Evolutionary conservation across 495 filamentous ascomycete genomes (phyloP), one percentile per base, ranked within the genome.

Genomic region (Podospora appendiculata): DNA sequence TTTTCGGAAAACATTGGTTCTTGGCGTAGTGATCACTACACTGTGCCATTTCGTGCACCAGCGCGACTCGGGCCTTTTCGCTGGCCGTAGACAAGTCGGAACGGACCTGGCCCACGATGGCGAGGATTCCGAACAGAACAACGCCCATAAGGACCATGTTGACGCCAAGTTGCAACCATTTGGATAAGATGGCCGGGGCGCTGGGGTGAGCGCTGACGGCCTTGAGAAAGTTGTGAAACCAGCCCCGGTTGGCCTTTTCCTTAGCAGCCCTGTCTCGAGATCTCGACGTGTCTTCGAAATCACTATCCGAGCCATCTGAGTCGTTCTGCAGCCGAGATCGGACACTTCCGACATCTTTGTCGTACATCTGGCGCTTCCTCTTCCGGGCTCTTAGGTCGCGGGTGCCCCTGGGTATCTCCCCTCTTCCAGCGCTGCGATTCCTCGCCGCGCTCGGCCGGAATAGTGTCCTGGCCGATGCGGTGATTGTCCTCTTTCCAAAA

Each of bases 181-280:
- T 86, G 32, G 89, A 90, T 17, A 96, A 72, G 47, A 95, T 87
- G 49, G 84, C 79, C 6, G 93, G 93, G n/a, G 95, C 80, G 57
- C 84, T 80, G 0, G 90, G 91, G 62, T 96, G 88, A 40, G 79
- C 78, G 56, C 87, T 87, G 53, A 95, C 70, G 47, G 83, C 80
- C 16, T 79, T 72, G 36, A 92, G 80, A 57, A 89, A 74, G 12
- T 76, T 67, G 19, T 71, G 72, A 46, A 88, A 70, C 65, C 52
- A 53, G 60, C 67, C 57, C 35, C 39, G 48, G 48, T 32, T 42
- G 55, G 54, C 38, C 39, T 9, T 14, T 17, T 36, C 19, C 45
- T 60, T 59, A 33, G 35, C 59, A 56, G 54, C 65, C 58, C 56
- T 48, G 47, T 32, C 71, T 58, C 63, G 74, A 65, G 49, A 57